These are phyloP conservation scores for Phytophthora citrophthora DNA, from an alignment of 352 stramenopile species.

Conservation along the genomic window DNA sequence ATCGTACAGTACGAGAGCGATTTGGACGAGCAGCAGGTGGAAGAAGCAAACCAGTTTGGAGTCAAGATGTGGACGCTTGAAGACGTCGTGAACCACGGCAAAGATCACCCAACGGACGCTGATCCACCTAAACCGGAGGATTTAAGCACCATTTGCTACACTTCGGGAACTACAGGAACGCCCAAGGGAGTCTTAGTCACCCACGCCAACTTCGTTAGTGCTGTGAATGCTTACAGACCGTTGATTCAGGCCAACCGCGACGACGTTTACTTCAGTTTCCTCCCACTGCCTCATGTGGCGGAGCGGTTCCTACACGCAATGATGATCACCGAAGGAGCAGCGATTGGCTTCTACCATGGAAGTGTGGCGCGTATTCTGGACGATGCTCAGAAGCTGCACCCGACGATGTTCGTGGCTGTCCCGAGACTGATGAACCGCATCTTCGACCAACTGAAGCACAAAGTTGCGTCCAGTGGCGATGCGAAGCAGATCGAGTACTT, in stretches of 20 bases:
- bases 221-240: constrained; percentile 22
- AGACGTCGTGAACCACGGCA: constrained; percentile 37
- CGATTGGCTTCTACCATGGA: constrained; percentile 75
- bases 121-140: constrained; percentile 69
- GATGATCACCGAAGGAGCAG: constrained; percentile 86
- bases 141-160: constrained; percentile 92
- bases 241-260: constrained; percentile 29
- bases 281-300: constrained; percentile 96
- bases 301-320: constrained; percentile 90
- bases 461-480: constrained; percentile 39
- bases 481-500: constrained; percentile 41
- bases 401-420: constrained; percentile 91
- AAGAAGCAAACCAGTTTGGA: constrained; percentile 20
- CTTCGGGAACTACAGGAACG: constrained; percentile 64
- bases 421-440: constrained; percentile 95
- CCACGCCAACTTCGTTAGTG: constrained; percentile 50
- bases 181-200: constrained; percentile 64
- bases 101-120: constrained; percentile 38
- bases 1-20: constrained; percentile 53
- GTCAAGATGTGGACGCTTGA: constrained; percentile 46
- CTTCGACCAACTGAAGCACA: constrained; percentile 90
- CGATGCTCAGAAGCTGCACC: constrained; percentile 86
- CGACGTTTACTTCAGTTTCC: constrained; percentile 94
- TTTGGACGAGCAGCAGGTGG: constrained; percentile 31
- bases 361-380: constrained; percentile 88